phyloP scores from a whole-genome alignment of 306 rosid genomes.

The Sesbania bispinosa region DNA sequence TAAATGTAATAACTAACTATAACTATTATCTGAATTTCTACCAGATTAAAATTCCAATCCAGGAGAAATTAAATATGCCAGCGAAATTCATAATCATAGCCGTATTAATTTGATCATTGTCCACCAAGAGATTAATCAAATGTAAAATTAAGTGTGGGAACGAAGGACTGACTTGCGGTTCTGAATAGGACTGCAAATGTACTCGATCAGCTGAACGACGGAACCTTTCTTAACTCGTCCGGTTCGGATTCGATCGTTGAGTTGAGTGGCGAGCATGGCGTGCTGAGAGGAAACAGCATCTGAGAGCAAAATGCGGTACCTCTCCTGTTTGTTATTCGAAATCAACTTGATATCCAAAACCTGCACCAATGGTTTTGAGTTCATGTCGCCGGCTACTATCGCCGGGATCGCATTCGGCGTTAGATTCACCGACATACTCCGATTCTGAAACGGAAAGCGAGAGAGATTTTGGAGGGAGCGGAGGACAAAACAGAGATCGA shows the following conservation, averaged over 20 bases:
- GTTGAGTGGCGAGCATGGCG: slow-evolving; percentile 78
- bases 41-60: not conserved
- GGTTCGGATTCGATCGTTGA: slow-evolving; percentile 50
- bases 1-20: not conserved
- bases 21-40: not conserved
- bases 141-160: not conserved
- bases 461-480: slow-evolving; percentile 6
- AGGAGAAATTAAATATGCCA: not conserved
- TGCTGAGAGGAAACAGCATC: slow-evolving; percentile 55
- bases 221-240: slow-evolving; percentile 64
- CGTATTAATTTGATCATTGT: too few species aligned
- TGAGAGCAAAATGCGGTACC: slow-evolving; percentile 68
- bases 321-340: slow-evolving; percentile 46
- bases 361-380: slow-evolving; percentile 75
- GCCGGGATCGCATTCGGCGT: slow-evolving; percentile 68
- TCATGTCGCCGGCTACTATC: slow-evolving; percentile 56
- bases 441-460: not conserved
- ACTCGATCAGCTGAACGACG: slow-evolving; percentile 67
- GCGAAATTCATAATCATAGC: not conserved
- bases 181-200: slow-evolving; percentile 57
- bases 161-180: slow-evolving; percentile 61
- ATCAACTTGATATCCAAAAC: slow-evolving; percentile 54
- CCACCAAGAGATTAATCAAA: too few species aligned
- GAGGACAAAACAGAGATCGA: not conserved
- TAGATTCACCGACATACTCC: slow-evolving; percentile 61